Evolutionary conservation across 1,284 basidiomycete species (phyloP).

Genomic region (Boletellus deceptivus): DNA sequence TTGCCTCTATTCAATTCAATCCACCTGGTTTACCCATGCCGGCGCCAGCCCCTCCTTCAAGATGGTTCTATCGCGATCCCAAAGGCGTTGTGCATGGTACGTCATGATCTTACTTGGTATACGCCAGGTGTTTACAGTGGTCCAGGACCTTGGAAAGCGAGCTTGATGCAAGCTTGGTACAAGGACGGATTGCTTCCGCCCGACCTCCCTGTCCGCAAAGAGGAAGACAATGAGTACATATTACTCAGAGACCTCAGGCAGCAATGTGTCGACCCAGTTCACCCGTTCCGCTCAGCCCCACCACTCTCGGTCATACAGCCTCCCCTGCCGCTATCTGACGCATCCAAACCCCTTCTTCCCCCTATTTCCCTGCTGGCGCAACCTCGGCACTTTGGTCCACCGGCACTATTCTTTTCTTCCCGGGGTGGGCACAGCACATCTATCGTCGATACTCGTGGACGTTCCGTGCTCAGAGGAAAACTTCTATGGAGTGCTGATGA

Average conservation of each 20-base stretch:
- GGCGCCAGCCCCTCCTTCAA: slow-evolving; percentile 57
- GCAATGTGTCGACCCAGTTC: slow-evolving; percentile 72
- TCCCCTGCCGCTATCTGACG: slow-evolving; percentile 26
- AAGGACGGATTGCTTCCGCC: slow-evolving; percentile 76
- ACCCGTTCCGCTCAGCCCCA: slow-evolving; percentile 64
- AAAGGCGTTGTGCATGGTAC: slow-evolving; percentile 73
- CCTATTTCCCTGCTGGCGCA: slow-evolving; percentile 82
- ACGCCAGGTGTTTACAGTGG: slow-evolving; percentile 9
- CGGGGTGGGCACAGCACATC: slow-evolving; percentile 81
- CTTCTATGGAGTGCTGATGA: slow-evolving; percentile 75
- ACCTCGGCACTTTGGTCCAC: slow-evolving; percentile 79
- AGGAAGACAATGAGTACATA: slow-evolving; percentile 66
- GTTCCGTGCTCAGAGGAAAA: slow-evolving; percentile 75
- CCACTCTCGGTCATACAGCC: slow-evolving; percentile 32
- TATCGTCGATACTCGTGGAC: slow-evolving; percentile 79
- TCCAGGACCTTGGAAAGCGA: slow-evolving; percentile 77
- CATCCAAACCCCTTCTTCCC: slow-evolving; percentile 60
- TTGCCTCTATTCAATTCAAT: slow-evolving; percentile 65
- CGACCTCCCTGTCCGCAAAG: slow-evolving; percentile 73
- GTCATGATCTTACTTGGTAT: slow-evolving; percentile 19
- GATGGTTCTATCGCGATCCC: slow-evolving; percentile 80
- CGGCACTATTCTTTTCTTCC: slow-evolving; percentile 82
- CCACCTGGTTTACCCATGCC: slow-evolving; percentile 77
- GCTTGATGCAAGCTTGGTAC: slow-evolving; percentile 84
- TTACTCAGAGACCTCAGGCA: slow-evolving; percentile 69